Base-by-base conservation (phyloP, 1,284 basidiomycete species). In the Phylloboletellus chloephorus region DNA sequence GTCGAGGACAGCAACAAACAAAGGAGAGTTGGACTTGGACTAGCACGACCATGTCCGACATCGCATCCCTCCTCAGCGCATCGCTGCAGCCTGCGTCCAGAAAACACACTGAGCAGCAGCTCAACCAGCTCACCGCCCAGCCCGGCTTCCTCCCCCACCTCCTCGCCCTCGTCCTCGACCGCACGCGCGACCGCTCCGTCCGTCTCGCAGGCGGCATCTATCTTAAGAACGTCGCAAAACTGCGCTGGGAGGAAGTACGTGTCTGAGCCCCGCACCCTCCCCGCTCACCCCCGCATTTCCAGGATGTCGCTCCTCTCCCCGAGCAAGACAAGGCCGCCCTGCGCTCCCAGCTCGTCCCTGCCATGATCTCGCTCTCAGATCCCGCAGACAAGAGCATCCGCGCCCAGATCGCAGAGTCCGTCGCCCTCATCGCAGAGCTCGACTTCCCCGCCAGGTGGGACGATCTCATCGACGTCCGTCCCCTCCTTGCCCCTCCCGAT, bases 361-460 rank as follows among this genome's bases (percentile, higher is more conserved):
- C 89, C 17, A 90, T 95, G 82, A 78, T 93, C 41, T 65, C 78
- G 20, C 71, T 95, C 29, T 82, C 87, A 1, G 66, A 63, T 44
- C 71, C 78, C 13, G 66, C 74, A 19, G 83, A 88, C 62, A 86
- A 82, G 56, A 52, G 71, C 1, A 69, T 87, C 42, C 75, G 85
- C 10, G 79, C 84, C 3, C 91, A 96, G 64, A 77, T 96, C 21
- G 92, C 90, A 17, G 92, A 96, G 64, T 78, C 88, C 6, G 82
- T 96, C 28, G 82, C 91, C 9, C 74, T 91, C 47, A 84, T 96
- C 57, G 91, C 93, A 6, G 78, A 83, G 44, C 71, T 80, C 22
- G 93, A 96, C 67, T 97, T 96, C 60, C 93, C 91, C 7, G 65
- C 72, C 15, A 76, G 78, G 49, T 97, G 93, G 93, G 72, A 78